phyloP scores from a whole-genome alignment of 495 filamentous ascomycete species.

The Talaromyces borbonicus region DNA sequence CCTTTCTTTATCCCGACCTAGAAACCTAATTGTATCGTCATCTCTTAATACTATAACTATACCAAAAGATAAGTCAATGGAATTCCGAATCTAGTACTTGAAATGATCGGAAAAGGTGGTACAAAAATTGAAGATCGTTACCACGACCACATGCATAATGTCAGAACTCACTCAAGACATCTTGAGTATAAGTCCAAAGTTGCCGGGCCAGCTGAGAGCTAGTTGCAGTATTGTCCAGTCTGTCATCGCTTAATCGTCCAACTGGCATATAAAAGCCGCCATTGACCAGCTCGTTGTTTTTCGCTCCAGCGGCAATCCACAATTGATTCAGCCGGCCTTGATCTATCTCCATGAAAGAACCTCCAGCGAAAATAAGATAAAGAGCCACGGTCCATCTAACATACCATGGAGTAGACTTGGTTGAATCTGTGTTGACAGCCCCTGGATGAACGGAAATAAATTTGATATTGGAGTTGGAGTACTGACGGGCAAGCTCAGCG shows the following conservation, averaged over 20 bases:
- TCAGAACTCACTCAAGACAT: conserved; percentile 2
- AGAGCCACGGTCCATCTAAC: background rate
- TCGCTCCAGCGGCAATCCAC: conserved; percentile 28
- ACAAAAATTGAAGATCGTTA: too few relatives aligned
- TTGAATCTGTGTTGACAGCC: conserved; percentile 24
- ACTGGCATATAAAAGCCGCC: conserved; percentile 31
- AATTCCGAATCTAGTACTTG: too few relatives aligned
- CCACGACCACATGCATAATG: background rate
- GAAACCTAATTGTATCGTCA: too few relatives aligned
- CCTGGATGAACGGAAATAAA: conserved; percentile 41
- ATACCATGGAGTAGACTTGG: conserved; percentile 8
- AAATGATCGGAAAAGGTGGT: background rate
- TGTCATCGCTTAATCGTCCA: conserved; percentile 16
- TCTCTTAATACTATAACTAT: too few relatives aligned
- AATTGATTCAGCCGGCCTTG: conserved; percentile 28
- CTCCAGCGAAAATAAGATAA: conserved; percentile 10
- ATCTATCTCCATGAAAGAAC: conserved; percentile 14
- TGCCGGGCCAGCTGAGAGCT: background rate
- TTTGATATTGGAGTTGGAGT: conserved; percentile 30
- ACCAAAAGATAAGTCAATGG: too few relatives aligned
- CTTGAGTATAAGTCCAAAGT: conserved; percentile 3
- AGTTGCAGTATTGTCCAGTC: conserved; percentile 1
- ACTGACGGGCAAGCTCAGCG: conserved; percentile 33
- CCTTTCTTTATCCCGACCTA: background rate
- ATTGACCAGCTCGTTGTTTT: conserved; percentile 17